phyloP scores from a whole-genome alignment of 208 protist genomes.

The Phytomonas francai region DNA sequence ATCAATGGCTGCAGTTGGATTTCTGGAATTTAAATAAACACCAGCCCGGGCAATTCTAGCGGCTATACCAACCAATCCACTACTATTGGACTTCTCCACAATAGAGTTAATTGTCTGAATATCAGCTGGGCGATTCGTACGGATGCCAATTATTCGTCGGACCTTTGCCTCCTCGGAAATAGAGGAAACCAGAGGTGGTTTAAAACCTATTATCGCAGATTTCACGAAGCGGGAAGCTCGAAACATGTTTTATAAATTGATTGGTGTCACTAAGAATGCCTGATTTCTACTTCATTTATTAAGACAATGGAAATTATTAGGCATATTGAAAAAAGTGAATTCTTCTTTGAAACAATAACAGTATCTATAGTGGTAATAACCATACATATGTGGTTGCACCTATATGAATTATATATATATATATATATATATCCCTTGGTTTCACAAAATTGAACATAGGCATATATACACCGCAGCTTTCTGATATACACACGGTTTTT shows the following conservation, averaged over 20 bases:
- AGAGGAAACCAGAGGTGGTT: constrained; percentile 60
- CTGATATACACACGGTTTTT: constrained; percentile 11
- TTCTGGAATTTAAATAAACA: constrained; percentile 40
- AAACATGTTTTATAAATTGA: constrained; percentile 33
- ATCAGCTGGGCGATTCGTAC: constrained; percentile 25
- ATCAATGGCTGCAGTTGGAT: constrained; percentile 35
- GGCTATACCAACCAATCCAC: constrained; percentile 50
- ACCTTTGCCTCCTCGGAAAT: constrained; percentile 39
- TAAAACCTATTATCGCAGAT: constrained; percentile 51
- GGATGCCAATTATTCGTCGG: constrained; percentile 52
- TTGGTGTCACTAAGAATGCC: constrained; percentile 1
- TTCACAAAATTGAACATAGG: not conserved
- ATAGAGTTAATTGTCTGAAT: constrained; percentile 52
- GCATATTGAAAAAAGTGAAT: constrained; percentile 4
- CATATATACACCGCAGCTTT: constrained; percentile 4
- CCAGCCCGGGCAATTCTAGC: constrained; percentile 35
- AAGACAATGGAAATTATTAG: constrained; percentile 10
- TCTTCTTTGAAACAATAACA: constrained; percentile 1
- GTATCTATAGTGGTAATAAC: constrained; percentile 4
- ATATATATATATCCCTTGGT: not conserved
- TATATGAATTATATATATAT: constrained; percentile 5
- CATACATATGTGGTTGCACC: not conserved
- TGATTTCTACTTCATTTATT: constrained; percentile 8
- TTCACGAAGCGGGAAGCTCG: constrained; percentile 21
- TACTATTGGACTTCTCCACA: constrained; percentile 64